Evolutionary conservation across 306 rosid species (phyloP), one percentile per base, ranked within the genome.

Genomic region (Rubus idaeus): DNA sequence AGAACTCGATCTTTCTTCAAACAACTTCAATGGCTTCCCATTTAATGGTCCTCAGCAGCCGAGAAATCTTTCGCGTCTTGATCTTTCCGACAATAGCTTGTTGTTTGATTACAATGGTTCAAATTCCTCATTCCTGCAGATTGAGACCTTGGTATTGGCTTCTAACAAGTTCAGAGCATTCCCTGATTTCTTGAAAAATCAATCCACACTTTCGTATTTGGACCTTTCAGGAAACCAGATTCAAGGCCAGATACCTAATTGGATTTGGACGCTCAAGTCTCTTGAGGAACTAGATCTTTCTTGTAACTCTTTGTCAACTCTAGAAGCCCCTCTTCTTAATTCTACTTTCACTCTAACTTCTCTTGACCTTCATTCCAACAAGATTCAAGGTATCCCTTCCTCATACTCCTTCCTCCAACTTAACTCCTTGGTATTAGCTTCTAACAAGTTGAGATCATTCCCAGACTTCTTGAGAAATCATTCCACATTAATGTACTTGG

Each of bases 151-250:
- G 46, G 8, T 2, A 2, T 44, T 83, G 47, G 70, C 75, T 60
- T 78, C 83, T 70, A n/a, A 75, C 64, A 79, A 64, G 6, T 18
- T 83, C 44, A 71, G 42, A 21, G 23, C 0, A 1, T 70, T 79
- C n/a, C 86, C 86, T 17, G 35, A 40, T 41, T 61, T 69, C 73
- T 70, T 83, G 63, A 83, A 16, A 62, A 78, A 21, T 41, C 71
- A 68, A 61, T 50, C 77, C 4, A 10, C 3, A 1, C n/a, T 83
- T 20, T 13, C 0, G 5, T 0, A 1, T 11, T 69, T 83, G 5
- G 80, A 83, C 75, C 80, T 83, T 69, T 83, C 86, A 26, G 6
- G 39, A 39, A 83, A 83, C 68, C 39, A 52, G 6, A 67, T 75
- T 60, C 11, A 23, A 5, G 78, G 75, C 12, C 4, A 69, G 12